A percentile compares a stretch with the other conserved stretches of the same genome.
Evolutionary conservation across 1,284 basidiomycete species (phyloP).

Genomic region (Trichosporon sp.): DNA sequence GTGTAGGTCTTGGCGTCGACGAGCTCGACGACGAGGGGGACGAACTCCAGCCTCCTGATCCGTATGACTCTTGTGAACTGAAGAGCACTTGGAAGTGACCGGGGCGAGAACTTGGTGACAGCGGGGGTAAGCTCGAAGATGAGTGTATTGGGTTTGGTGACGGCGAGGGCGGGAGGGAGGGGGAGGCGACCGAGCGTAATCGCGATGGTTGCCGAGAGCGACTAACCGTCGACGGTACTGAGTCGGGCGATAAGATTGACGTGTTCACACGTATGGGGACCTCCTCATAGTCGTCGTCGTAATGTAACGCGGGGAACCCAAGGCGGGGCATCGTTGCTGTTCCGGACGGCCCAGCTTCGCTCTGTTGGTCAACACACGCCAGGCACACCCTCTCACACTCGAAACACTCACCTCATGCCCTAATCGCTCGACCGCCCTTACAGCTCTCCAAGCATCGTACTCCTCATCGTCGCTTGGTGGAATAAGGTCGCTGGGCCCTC

Average conservation of each 20-base stretch:
- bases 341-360: constrained; percentile 6
- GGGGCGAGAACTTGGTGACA: constrained; percentile 4
- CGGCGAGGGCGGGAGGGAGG: constrained; percentile 9
- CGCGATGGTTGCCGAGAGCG: constrained; percentile 15
- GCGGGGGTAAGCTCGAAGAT: constrained; percentile 66
- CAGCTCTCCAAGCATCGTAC: constrained; percentile 45
- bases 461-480: constrained; percentile 52
- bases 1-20: not conserved
- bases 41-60: constrained; percentile 16
- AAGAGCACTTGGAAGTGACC: not conserved
- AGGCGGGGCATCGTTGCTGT: not conserved
- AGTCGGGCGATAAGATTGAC: constrained; percentile 15
- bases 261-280: not conserved
- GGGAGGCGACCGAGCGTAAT: constrained; percentile 14
- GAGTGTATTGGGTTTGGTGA: constrained; percentile 83
- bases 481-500: constrained; percentile 40
- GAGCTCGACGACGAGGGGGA: not conserved
- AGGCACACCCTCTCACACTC: not conserved
- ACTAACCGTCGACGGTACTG: not conserved
- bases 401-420: constrained; percentile 8
- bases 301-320: not conserved
- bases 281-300: not conserved
- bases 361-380: not conserved
- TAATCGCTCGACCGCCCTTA: constrained; percentile 22
- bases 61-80: constrained; percentile 9